These are phyloP conservation scores for Fraxinus nigra DNA, from an alignment of 305 asterid species.

Conservation along the genomic window DNA sequence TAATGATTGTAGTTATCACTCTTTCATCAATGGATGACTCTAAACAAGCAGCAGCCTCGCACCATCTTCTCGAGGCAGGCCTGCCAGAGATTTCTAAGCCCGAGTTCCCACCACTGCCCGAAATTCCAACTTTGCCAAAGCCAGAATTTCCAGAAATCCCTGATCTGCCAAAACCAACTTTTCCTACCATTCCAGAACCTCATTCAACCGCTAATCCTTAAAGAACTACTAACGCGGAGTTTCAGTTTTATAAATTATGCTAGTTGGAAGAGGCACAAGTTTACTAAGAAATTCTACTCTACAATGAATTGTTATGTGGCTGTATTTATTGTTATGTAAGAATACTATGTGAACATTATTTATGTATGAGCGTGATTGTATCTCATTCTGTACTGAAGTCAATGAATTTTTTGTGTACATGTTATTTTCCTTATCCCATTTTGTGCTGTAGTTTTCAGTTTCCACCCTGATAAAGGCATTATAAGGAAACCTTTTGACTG, in stretches of 20 bases:
- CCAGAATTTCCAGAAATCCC: background rate
- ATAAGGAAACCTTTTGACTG: background rate
- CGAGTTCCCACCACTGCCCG: background rate
- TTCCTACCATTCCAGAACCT: background rate
- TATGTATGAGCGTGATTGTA: background rate
- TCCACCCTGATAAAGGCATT: background rate
- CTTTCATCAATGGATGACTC: slow-evolving; percentile 8
- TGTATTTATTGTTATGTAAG: background rate
- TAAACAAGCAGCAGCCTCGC: slow-evolving; percentile 14
- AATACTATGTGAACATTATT: background rate
- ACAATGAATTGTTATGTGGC: background rate
- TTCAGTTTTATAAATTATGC: background rate
- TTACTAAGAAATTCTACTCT: background rate
- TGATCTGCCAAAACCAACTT: background rate
- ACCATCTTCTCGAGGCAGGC: slow-evolving; percentile 24
- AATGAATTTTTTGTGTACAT: background rate
- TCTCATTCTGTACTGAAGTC: background rate
- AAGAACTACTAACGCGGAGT: background rate
- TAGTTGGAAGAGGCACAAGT: background rate
- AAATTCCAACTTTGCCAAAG: slow-evolving; percentile 19
- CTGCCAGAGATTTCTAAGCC: slow-evolving; percentile 17
- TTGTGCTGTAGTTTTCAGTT: background rate
- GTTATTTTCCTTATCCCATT: background rate
- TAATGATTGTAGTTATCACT: slow-evolving; percentile 8
- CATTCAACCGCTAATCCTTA: background rate